Evolutionary conservation across 768 basidiomycete species (phyloP).

Genomic region (Agaricus bisporus): DNA sequence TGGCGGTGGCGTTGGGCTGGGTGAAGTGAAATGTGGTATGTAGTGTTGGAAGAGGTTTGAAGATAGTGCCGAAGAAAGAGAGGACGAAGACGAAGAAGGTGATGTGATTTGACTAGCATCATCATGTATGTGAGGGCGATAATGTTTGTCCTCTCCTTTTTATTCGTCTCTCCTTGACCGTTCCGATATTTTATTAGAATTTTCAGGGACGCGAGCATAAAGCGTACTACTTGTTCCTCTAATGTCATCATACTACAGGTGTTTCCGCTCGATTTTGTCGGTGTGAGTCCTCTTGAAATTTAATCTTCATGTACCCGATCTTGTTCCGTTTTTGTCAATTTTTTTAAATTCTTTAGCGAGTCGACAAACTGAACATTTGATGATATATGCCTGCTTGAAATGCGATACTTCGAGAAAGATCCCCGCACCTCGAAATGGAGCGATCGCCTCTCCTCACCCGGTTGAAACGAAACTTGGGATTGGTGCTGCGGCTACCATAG

Average conservation of each 20-base stretch:
- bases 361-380: constrained; percentile 42
- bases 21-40: neutral
- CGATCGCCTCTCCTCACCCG: neutral
- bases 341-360: constrained; percentile 26
- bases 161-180: neutral
- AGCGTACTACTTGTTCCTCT: constrained; percentile 76
- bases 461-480: too few species aligned
- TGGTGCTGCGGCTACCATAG: too few species aligned
- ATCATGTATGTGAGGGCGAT: constrained; percentile 61
- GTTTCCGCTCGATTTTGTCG: constrained; percentile 58
- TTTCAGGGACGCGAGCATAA: constrained; percentile 62
- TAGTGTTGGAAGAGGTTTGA: too few species aligned
- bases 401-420: constrained; percentile 57
- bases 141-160: constrained; percentile 44
- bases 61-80: neutral
- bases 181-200: constrained; percentile 35
- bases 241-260: constrained; percentile 63
- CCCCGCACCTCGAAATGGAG: constrained; percentile 43
- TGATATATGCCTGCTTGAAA: constrained; percentile 52
- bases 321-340: neutral
- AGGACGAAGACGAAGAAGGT: neutral
- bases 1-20: neutral
- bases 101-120: constrained; percentile 53
- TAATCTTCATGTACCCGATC: neutral
- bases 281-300: constrained; percentile 32